Conservation (phyloP, 306 rosid species). For the Chamaecrista fasciculata region DNA sequence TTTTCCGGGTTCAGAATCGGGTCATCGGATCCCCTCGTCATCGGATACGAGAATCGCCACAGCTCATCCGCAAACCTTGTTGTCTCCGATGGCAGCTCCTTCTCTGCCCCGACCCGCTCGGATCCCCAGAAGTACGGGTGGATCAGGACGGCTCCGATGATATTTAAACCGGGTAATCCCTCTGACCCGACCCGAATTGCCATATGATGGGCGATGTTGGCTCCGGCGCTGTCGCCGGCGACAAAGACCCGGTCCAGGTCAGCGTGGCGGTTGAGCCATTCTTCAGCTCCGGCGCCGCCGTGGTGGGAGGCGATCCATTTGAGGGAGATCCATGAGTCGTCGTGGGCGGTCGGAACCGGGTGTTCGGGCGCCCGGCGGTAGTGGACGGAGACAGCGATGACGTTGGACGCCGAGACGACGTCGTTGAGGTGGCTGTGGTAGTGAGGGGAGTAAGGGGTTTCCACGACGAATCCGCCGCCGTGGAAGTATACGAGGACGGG, state of each 20-base stretch:
- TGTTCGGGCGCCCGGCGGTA: slow-evolving; percentile 17
- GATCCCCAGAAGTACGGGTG: slow-evolving; percentile 29
- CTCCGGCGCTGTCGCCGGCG: slow-evolving; percentile 11
- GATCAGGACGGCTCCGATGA: background rate
- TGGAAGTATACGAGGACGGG: slow-evolving; percentile 24
- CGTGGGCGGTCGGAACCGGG: slow-evolving; percentile 1
- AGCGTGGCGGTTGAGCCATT: background rate
- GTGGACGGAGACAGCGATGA: slow-evolving; percentile 9
- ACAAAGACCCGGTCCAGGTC: background rate
- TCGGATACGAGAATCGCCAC: slow-evolving; percentile 8
- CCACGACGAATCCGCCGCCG: slow-evolving; percentile 9
- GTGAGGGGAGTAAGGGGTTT: background rate
- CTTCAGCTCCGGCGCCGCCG: background rate
- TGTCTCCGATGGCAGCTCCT: too few species aligned
- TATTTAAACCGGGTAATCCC: background rate
- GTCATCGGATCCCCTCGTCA: slow-evolving; percentile 25
- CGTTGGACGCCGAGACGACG: background rate
- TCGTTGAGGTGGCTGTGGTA: slow-evolving; percentile 9
- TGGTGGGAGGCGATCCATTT: slow-evolving; percentile 17
- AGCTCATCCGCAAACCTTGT: background rate
- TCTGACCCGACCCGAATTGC: background rate
- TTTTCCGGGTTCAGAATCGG: slow-evolving; percentile 26
- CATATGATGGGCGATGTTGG: background rate
- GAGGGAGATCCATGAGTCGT: slow-evolving; percentile 9
- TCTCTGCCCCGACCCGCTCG: slow-evolving; percentile 3